Evolutionary conservation across 352 stramenopile species (phyloP), one percentile per base, ranked within the genome.

Genomic region (Globisporangium cystogenes): DNA sequence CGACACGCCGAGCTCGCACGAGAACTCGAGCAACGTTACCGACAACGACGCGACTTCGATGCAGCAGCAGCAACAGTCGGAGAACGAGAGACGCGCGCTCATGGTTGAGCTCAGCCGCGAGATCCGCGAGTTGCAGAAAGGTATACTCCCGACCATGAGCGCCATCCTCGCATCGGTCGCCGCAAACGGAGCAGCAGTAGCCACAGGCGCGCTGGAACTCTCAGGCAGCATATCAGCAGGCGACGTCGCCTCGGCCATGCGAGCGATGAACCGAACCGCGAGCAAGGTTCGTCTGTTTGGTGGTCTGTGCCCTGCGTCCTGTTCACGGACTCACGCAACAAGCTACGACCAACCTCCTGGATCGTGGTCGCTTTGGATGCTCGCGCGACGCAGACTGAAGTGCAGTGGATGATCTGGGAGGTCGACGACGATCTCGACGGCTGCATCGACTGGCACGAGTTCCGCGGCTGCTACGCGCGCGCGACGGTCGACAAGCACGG

Each of bases 331-430:
- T 39, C 33, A 39, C 33, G 15, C 33, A 3, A 39, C 4, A 12
- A 39, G 33, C 6, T 11, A 18, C 4, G 33, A 4, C 33, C 3
- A 4, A 3, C 7, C 18, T 20, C 20, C 7, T 31, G 18, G 16
- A 20, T 48, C 23, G 21, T 7, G 29, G 27, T 1, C 27, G 36
- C 1, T 27, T 48, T 6, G 4, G 23, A 15, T 10, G 6, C 29
- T 31, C n/a, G 18, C 27, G 7, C 37, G n/a, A 44, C 18, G 24
- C 48, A 97, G 77, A 79, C 75, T 40, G 90, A 98, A 52, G 73
- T 97, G 16, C 87, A 98, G 55, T 94, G 97, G 69, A 98, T 99
- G 72, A 96, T 98, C 48, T 99, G 95, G 96, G 95, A 98, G 65
- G 83, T 96, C 3, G 96, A 98, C 68, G 92, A 98, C 55, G 96